Evolutionary conservation across 768 basidiomycete species (phyloP).

Genomic region (Boletales sp.): DNA sequence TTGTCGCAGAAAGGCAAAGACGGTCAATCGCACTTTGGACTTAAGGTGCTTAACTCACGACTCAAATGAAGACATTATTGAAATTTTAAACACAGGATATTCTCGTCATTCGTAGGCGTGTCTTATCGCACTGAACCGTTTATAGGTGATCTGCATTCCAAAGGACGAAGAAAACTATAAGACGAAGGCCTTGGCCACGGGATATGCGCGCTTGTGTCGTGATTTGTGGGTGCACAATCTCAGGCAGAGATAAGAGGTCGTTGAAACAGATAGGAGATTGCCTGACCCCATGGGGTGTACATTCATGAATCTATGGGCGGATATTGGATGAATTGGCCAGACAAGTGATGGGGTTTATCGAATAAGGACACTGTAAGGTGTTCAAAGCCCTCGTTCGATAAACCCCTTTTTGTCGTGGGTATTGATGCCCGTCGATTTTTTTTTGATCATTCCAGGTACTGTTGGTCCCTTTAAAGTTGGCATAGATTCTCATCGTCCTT

Average conservation of each 20-base stretch:
- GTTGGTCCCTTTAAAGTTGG: conserved; percentile 1
- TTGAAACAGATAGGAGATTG: background rate
- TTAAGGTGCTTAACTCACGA: background rate
- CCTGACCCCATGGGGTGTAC: background rate
- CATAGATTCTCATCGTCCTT: background rate
- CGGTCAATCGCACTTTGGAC: conserved; percentile 2
- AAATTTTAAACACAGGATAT: too few relatives aligned
- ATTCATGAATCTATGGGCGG: background rate
- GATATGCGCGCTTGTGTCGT: too few relatives aligned
- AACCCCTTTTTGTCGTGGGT: background rate
- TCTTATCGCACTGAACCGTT: background rate
- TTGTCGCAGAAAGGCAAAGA: conserved; percentile 1
- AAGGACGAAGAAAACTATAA: too few relatives aligned
- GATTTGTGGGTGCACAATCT: too few relatives aligned
- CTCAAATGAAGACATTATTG: too few relatives aligned
- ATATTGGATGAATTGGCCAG: background rate
- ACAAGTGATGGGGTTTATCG: background rate
- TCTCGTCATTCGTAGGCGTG: background rate
- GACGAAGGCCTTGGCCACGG: too few relatives aligned
- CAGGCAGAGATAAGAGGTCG: too few relatives aligned
- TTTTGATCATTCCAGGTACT: too few relatives aligned
- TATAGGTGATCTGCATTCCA: background rate
- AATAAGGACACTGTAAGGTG: background rate
- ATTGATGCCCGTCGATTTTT: background rate
- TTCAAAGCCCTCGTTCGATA: background rate